Conservation (phyloP, 352 stramenopile genomes). For the Phytophthora megakarya region DNA sequence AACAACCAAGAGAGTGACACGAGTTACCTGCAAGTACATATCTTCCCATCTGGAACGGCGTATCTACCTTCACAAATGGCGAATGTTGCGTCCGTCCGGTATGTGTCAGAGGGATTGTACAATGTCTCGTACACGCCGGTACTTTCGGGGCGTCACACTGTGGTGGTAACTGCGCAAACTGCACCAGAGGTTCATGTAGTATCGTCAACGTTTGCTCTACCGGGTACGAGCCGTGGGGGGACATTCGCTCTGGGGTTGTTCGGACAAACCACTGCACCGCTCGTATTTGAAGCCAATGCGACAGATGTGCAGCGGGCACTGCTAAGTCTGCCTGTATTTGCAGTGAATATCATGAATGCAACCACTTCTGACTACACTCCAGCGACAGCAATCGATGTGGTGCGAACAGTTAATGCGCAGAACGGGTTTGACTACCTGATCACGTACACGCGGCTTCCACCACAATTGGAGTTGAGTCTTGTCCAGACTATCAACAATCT, state of each 20-base stretch:
- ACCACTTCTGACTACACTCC: background rate
- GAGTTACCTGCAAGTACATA: constrained; percentile 37
- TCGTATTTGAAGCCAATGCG: constrained; percentile 86
- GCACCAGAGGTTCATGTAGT: constrained; percentile 85
- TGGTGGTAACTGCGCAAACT: constrained; percentile 83
- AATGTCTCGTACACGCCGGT: constrained; percentile 86
- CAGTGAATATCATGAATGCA: constrained; percentile 5
- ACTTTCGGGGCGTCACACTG: constrained; percentile 83
- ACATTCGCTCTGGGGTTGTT: constrained; percentile 83
- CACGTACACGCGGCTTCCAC: constrained; percentile 59
- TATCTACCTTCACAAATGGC: constrained; percentile 34
- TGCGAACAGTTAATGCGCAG: constrained; percentile 45
- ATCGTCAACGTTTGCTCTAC: constrained; percentile 69
- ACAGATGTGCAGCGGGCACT: constrained; percentile 70
- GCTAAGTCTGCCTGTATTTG: constrained; percentile 58
- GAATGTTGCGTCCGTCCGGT: constrained; percentile 48
- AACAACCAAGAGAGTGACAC: constrained; percentile 68
- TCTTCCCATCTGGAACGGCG: constrained; percentile 51
- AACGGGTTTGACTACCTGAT: constrained; percentile 82
- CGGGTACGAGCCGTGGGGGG: constrained; percentile 64
- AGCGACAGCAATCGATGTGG: constrained; percentile 54
- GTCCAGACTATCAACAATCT: constrained; percentile 69
- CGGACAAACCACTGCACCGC: constrained; percentile 54
- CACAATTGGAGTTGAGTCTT: constrained; percentile 37
- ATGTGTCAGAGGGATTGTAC: constrained; percentile 80